Evolutionary conservation across 2,329 filamentous ascomycete genomes (phyloP).

Genomic region (Epichloe glyceriae): DNA sequence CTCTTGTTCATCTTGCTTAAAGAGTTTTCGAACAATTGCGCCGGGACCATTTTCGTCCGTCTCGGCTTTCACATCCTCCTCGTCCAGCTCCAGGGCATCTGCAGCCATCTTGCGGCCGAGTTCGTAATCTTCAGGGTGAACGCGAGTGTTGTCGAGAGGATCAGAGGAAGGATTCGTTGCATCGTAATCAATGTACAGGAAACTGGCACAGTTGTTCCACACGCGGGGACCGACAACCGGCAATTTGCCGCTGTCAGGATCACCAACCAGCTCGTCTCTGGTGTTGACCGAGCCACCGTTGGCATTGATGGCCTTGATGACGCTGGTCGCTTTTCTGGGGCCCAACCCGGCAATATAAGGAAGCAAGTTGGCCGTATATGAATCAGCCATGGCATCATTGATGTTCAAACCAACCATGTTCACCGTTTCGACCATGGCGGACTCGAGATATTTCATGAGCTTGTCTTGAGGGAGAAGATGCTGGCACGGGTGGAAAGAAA

Average conservation of each 20-base stretch:
- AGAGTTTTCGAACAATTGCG: constrained; percentile 87
- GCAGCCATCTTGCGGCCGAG: constrained; percentile 97
- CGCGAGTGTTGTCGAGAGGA: constrained; percentile 89
- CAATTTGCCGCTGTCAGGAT: constrained; percentile 64
- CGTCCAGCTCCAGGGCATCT: constrained; percentile 88
- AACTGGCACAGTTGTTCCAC: constrained; percentile 95
- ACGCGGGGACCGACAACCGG: constrained; percentile 79
- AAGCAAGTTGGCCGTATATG: constrained; percentile 73
- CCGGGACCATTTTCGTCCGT: constrained; percentile 79
- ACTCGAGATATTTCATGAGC: constrained; percentile 74
- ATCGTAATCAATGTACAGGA: constrained; percentile 82
- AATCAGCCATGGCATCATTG: constrained; percentile 74
- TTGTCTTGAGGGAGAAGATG: constrained; percentile 80
- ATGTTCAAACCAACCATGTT: constrained; percentile 93
- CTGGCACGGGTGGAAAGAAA: constrained; percentile 83
- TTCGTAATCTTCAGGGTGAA: constrained; percentile 97
- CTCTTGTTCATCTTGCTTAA: constrained; percentile 86
- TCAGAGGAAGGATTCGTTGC: constrained; percentile 70
- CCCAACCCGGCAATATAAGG: constrained; percentile 87
- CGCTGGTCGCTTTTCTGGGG: constrained; percentile 74
- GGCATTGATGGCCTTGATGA: constrained; percentile 66
- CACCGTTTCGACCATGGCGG: constrained; percentile 97
- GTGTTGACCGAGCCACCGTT: constrained; percentile 80
- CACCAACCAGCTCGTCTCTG: constrained; percentile 77
- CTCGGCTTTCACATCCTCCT: constrained; percentile 94